Evolutionary conservation across 768 basidiomycete genomes (phyloP).

Genomic region (Tulasnella sp.): DNA sequence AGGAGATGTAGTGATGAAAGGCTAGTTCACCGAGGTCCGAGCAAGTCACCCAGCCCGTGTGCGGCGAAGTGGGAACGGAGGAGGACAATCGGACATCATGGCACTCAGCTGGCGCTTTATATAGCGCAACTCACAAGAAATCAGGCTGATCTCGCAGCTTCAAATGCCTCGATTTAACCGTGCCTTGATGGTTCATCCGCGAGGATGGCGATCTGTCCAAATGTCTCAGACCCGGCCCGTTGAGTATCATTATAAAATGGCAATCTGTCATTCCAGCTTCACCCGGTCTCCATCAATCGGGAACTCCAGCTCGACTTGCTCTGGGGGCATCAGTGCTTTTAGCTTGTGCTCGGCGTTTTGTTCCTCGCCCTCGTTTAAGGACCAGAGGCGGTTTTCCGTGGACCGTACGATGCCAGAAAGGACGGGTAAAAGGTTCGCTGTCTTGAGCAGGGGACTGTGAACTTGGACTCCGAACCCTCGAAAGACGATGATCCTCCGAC

Average conservation of each 20-base stretch:
- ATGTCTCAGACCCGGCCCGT: constrained; percentile 13
- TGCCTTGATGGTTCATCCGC: not conserved
- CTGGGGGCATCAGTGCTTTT: not conserved
- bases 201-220: not conserved
- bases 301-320: constrained; percentile 10
- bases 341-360: not conserved
- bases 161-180: not conserved
- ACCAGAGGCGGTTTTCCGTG: constrained; percentile 1
- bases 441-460: not conserved
- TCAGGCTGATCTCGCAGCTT: not conserved
- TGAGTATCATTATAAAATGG: not conserved
- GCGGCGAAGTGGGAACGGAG: not conserved
- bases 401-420: constrained; percentile 6
- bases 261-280: too few species aligned
- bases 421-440: constrained; percentile 1
- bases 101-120: not conserved
- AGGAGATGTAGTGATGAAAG: not conserved
- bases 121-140: not conserved
- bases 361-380: not conserved
- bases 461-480: constrained; percentile 11
- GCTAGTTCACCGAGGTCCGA: not conserved
- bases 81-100: not conserved
- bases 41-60: constrained; percentile 6
- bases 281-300: too few species aligned
- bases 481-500: not conserved